Evolutionary conservation across 768 basidiomycete genomes (phyloP).

Genomic region (Mrakia gelida): DNA sequence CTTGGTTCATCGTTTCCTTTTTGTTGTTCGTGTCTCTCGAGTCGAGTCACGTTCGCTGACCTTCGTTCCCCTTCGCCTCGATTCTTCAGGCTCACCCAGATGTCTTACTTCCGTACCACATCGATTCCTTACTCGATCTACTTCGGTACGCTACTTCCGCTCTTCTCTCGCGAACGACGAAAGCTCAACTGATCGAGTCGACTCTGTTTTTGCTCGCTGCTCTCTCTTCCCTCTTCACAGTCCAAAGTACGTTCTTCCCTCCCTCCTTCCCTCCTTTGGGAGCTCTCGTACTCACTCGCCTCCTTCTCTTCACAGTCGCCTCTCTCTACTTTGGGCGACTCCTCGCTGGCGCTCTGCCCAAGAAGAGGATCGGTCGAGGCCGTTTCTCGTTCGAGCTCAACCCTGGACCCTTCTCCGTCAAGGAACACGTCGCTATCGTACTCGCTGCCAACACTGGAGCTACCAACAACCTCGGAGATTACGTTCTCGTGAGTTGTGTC

Average conservation of each 20-base stretch:
- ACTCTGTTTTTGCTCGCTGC: background rate
- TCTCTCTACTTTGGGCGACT: slow-evolving; percentile 17
- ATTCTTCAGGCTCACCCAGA: background rate
- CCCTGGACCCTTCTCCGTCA: slow-evolving; percentile 22
- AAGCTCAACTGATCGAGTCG: background rate
- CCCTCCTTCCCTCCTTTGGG: background rate
- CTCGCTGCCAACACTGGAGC: slow-evolving; percentile 18
- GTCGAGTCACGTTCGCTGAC: background rate
- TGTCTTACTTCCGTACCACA: slow-evolving; percentile 18
- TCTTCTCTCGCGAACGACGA: background rate
- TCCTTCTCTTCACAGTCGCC: background rate
- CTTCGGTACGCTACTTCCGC: background rate
- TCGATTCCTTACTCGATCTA: background rate
- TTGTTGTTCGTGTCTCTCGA: background rate
- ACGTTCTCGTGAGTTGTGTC: background rate
- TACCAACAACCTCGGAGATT: slow-evolving; percentile 23
- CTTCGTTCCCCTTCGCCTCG: too few species aligned
- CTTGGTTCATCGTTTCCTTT: background rate
- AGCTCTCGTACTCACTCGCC: too few species aligned
- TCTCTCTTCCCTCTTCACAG: background rate
- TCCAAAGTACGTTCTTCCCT: background rate
- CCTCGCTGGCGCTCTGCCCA: background rate
- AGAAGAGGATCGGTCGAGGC: background rate
- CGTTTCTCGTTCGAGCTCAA: slow-evolving; percentile 5
- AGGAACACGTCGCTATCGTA: slow-evolving; percentile 23